Conservation (phyloP, 345 rosid species). For the Linum lewisii region DNA sequence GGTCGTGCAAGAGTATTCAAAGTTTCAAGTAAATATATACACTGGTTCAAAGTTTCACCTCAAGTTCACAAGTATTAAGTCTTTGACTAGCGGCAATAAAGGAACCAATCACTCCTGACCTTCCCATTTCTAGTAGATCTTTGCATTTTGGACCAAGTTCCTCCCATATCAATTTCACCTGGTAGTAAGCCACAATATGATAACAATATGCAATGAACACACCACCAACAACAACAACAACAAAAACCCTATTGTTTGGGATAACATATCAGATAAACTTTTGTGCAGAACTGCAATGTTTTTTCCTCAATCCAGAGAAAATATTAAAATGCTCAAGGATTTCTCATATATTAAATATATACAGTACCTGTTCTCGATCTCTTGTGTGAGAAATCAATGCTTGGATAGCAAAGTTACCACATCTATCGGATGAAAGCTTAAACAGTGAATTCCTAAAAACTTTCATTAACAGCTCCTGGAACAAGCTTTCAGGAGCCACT, state of each 20-base stretch:
- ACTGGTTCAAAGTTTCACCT: slow-evolving; percentile 33
- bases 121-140: slow-evolving; percentile 83
- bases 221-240: too few relatives aligned
- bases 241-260: too few relatives aligned
- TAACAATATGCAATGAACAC: background rate
- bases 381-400: slow-evolving; percentile 67
- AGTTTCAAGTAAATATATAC: slow-evolving; percentile 14
- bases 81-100: slow-evolving; percentile 64
- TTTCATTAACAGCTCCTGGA: slow-evolving; percentile 50
- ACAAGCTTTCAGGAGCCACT: slow-evolving; percentile 76
- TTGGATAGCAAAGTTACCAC: slow-evolving; percentile 90
- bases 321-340: too few relatives aligned
- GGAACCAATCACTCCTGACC: slow-evolving; percentile 78
- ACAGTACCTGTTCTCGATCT: slow-evolving; percentile 54
- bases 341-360: background rate
- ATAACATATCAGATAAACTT: too few relatives aligned
- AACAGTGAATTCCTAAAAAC: slow-evolving; percentile 62
- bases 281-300: too few relatives aligned
- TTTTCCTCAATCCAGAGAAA: too few relatives aligned
- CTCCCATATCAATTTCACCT: slow-evolving; percentile 75
- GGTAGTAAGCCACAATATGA: slow-evolving; percentile 15
- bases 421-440: slow-evolving; percentile 68
- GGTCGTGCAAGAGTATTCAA: background rate
- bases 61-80: slow-evolving; percentile 50
- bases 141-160: slow-evolving; percentile 64